Base-by-base conservation (phyloP, 2,329 filamentous ascomycete species). In the Aspergillus tamarii region DNA sequence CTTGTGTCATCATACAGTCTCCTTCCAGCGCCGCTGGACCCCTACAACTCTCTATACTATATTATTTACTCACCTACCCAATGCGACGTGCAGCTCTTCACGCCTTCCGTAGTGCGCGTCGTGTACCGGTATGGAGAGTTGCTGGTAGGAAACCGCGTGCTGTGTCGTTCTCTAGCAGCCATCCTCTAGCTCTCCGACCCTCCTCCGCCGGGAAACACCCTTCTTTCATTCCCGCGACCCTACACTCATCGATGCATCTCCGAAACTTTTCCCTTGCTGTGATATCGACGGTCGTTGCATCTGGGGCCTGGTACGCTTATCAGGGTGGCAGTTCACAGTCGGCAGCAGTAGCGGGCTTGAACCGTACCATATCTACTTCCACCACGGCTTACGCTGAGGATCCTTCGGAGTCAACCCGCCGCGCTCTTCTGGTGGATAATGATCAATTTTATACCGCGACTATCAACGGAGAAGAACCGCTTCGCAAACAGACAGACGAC, bases 391-490 rank as follows among this genome's bases (percentile, higher is more conserved):
- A 78, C 64, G 73, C 75, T 16, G 77, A 80, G 64, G 76, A 77
- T 39, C 76, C 80, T 12, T 74, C 87, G 80, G 78, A 93, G 84
- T 74, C 81, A 39, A 83, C 85, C 39, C 77, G 84, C 30, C 84
- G 85, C 69, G 92, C 96, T 23, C 84, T 98, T 28, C 89, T 97
- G 48, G 92, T 99, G 59, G 93, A 94, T 65, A 91, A 94, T 73
- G 93, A 96, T 75, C 90, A 96, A 77, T 87, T 99, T 57, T 94
- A 94, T 74, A 95, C 94, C 12, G 91, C 92, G 28, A 91, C 92
- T 10, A 89, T 97, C 66, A 88, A 93, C 21, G 92, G 91, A 64
- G 91, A 96, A 72, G 91, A 89, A 8, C 93, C 94, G 23, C 88
- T 99, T 64, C 91, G 91, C 53, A 99, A 99, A 81, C 87, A 91